Percentiles rank a stretch among this genome's conserved stretches.
These are phyloP conservation scores for Ophiocordyceps camponoti-rufipedis DNA, from an alignment of 2,329 filamentous ascomycete genomes.

Conservation along the genomic window DNA sequence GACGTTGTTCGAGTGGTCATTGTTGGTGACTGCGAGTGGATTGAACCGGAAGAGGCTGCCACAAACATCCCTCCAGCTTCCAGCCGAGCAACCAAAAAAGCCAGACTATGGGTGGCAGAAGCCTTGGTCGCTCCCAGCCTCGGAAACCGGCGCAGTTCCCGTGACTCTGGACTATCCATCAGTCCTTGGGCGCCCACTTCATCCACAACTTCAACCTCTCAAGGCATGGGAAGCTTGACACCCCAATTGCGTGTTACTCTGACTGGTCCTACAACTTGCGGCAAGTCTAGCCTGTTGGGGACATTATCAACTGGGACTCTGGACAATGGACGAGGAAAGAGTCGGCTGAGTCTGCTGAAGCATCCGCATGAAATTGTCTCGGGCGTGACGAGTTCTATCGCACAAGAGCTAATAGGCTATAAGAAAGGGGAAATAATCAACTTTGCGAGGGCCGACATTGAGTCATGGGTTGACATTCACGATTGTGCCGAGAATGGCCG, in stretches of 20 bases:
- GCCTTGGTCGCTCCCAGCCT: constrained; percentile 67
- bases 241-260: constrained; percentile 75
- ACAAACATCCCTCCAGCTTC: constrained; percentile 9
- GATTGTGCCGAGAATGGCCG: constrained; percentile 54
- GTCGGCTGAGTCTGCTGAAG: constrained; percentile 70
- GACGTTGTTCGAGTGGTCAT: constrained; percentile 65
- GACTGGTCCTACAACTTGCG: constrained; percentile 75
- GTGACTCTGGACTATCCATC: not conserved
- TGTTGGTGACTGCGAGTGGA: constrained; percentile 73
- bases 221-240: constrained; percentile 31
- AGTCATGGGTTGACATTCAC: constrained; percentile 91
- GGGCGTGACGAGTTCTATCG: constrained; percentile 83
- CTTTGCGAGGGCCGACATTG: constrained; percentile 70
- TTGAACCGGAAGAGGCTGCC: constrained; percentile 21
- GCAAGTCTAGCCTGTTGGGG: constrained; percentile 81
- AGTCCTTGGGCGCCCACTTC: not conserved
- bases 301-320: constrained; percentile 74
- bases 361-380: constrained; percentile 87
- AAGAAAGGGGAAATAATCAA: constrained; percentile 47
- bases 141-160: constrained; percentile 13
- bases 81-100: constrained; percentile 12
- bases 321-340: constrained; percentile 85
- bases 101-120: constrained; percentile 72
- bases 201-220: constrained; percentile 6
- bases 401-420: constrained; percentile 87